phyloP scores from a whole-genome alignment of 169 alveolate species.

The Plasmodium inui region DNA sequence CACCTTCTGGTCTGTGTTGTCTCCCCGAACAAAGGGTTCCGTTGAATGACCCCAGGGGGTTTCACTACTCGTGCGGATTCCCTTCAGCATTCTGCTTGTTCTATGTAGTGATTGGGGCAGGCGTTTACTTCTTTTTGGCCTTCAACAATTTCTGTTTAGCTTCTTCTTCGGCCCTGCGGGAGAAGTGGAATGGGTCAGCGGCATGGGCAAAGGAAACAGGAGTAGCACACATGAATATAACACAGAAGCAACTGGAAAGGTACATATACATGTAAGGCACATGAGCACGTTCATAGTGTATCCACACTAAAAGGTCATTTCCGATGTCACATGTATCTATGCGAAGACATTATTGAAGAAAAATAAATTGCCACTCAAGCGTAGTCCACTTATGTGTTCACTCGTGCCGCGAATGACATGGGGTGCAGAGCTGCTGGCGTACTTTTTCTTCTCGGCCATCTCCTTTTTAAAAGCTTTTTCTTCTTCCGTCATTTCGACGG shows the following conservation, averaged over 20 bases:
- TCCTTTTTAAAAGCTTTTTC: constrained; percentile 71
- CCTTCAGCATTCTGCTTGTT: neutral
- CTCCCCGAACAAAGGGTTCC: neutral
- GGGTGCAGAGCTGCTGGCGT: neutral
- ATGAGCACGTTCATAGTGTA: neutral
- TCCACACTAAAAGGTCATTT: neutral
- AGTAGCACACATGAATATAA: neutral
- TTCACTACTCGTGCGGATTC: neutral
- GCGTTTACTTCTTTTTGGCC: constrained; percentile 46
- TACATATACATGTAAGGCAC: neutral
- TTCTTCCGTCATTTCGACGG: constrained; percentile 63
- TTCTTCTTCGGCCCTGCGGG: constrained; percentile 66
- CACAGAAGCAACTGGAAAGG: neutral
- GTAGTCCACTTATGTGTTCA: neutral
- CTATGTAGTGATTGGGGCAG: neutral
- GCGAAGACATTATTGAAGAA: neutral
- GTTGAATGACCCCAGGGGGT: neutral
- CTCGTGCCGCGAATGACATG: neutral
- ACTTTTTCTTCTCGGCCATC: constrained; percentile 71
- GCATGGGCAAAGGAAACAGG: neutral
- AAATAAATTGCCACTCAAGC: neutral
- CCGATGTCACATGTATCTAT: neutral
- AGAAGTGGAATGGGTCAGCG: neutral
- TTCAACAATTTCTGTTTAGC: constrained; percentile 58
- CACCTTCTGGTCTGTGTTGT: neutral